Evolutionary conservation across 495 filamentous ascomycete species (phyloP).

Genomic region (Hyaloscypha variabilis): DNA sequence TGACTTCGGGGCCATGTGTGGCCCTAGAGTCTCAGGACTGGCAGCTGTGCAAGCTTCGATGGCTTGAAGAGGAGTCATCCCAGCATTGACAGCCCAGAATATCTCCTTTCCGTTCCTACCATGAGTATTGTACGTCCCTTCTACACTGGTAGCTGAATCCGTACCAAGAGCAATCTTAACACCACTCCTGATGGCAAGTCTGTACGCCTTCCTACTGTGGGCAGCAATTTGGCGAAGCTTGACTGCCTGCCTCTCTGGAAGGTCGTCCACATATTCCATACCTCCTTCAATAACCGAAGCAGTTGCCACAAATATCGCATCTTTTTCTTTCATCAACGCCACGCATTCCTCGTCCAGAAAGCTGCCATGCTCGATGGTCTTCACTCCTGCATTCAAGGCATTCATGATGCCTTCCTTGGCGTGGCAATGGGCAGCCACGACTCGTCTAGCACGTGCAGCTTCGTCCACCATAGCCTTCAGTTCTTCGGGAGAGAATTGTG

Average conservation of each 20-base stretch:
- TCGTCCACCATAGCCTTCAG: slow-evolving; percentile 50
- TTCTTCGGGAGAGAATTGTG: slow-evolving; percentile 54
- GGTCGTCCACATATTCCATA: slow-evolving; percentile 21
- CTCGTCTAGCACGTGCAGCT: slow-evolving; percentile 43
- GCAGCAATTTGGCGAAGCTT: slow-evolving; percentile 34
- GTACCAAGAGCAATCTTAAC: slow-evolving; percentile 41
- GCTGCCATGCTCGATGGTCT: slow-evolving; percentile 40
- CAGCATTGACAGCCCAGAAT: slow-evolving; percentile 41
- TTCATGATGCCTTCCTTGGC: slow-evolving; percentile 52
- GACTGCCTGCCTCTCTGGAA: slow-evolving; percentile 19
- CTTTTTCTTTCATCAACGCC: slow-evolving; percentile 38
- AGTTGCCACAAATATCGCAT: slow-evolving; percentile 31
- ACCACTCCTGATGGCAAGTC: slow-evolving; percentile 31
- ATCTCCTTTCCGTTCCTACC: slow-evolving; percentile 45
- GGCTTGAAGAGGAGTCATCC: slow-evolving; percentile 44
- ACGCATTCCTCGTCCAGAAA: slow-evolving; percentile 35
- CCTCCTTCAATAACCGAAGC: slow-evolving; percentile 27
- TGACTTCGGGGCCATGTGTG: slow-evolving; percentile 34
- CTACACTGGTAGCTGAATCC: slow-evolving; percentile 21
- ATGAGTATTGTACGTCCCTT: slow-evolving; percentile 20
- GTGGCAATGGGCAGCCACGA: slow-evolving; percentile 53
- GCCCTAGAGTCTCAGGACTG: slow-evolving; percentile 37
- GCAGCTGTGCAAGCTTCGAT: slow-evolving; percentile 47
- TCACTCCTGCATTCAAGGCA: slow-evolving; percentile 36
- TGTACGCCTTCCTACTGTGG: slow-evolving; percentile 30